These are phyloP conservation scores for Coprinopsis strossmayeri DNA, from an alignment of 768 basidiomycete species.

Conservation along the genomic window DNA sequence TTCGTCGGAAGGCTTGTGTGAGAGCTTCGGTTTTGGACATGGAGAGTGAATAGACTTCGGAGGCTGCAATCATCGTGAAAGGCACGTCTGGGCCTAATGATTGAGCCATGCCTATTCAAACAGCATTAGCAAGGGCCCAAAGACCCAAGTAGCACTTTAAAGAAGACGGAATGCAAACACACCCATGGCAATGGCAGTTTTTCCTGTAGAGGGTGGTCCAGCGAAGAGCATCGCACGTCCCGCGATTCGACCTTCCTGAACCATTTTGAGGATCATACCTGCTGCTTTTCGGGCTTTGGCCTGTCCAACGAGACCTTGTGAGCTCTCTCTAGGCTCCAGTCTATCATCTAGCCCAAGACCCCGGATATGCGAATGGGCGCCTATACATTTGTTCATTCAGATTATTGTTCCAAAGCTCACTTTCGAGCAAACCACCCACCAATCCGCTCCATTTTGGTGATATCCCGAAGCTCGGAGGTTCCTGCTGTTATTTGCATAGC, in stretches of 20 bases:
- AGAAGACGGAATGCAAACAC: slow-evolving; percentile 15
- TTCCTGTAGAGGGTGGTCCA: slow-evolving; percentile 94
- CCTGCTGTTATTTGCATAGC: slow-evolving; percentile 73
- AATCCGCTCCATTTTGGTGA: slow-evolving; percentile 92
- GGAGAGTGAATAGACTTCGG: slow-evolving; percentile 96
- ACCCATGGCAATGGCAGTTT: slow-evolving; percentile 98
- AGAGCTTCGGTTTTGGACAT: slow-evolving; percentile 99
- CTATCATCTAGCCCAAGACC: slow-evolving; percentile 91
- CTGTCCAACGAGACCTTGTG: slow-evolving; percentile 98
- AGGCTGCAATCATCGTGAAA: slow-evolving; percentile 95
- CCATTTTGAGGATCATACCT: slow-evolving; percentile 97
- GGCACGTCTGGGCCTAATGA: slow-evolving; percentile 91
- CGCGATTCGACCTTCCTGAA: slow-evolving; percentile 92
- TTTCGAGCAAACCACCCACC: slow-evolving; percentile 35
- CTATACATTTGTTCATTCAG: slow-evolving; percentile 26
- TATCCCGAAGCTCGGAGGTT: slow-evolving; percentile 74
- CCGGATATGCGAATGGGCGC: slow-evolving; percentile 91
- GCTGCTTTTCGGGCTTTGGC: slow-evolving; percentile 95
- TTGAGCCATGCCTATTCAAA: slow-evolving; percentile 85
- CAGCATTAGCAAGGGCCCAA: slow-evolving; percentile 10
- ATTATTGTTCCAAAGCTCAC: not conserved
- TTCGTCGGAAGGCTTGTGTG: slow-evolving; percentile 92
- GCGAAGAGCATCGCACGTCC: slow-evolving; percentile 96
- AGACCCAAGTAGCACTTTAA: slow-evolving; percentile 16
- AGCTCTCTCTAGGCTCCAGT: slow-evolving; percentile 81